phyloP scores from a whole-genome alignment of 371 early-diverging fungal genomes.

The Batkoa obscura region DNA sequence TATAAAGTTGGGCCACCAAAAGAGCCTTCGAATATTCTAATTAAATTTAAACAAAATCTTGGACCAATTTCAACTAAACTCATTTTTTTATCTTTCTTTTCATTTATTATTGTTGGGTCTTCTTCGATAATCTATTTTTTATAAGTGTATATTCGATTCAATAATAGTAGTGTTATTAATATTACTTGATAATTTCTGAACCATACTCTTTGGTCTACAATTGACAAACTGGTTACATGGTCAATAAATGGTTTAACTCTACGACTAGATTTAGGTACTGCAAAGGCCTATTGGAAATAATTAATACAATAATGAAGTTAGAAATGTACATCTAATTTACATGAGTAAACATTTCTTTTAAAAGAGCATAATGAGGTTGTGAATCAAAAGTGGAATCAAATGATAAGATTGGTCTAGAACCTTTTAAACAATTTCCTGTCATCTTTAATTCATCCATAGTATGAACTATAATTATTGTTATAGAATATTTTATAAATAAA shows the following conservation, averaged over 20 bases:
- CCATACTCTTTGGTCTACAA: slow-evolving; percentile 82
- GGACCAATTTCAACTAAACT: slow-evolving; percentile 94
- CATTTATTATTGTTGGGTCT: slow-evolving; percentile 13
- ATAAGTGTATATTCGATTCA: no score
- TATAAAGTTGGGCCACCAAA: slow-evolving; percentile 83
- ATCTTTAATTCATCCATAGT: slow-evolving; percentile 95
- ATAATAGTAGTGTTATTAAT: background rate
- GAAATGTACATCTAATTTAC: no score
- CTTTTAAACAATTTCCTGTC: slow-evolving; percentile 95
- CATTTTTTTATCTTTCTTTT: slow-evolving; percentile 17
- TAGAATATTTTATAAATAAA: background rate
- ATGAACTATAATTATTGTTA: slow-evolving; percentile 50
- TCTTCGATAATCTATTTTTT: slow-evolving; percentile 24
- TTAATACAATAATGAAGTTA: background rate
- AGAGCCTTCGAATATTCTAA: slow-evolving; percentile 84
- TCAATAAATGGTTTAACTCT: slow-evolving; percentile 92
- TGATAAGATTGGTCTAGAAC: slow-evolving; percentile 82
- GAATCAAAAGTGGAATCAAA: slow-evolving; percentile 83
- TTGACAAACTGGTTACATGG: slow-evolving; percentile 77
- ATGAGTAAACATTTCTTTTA: slow-evolving; percentile 80
- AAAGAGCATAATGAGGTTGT: slow-evolving; percentile 54
- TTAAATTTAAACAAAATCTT: slow-evolving; percentile 78
- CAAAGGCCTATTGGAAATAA: slow-evolving; percentile 39
- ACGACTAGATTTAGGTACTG: slow-evolving; percentile 69
- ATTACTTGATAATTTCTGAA: slow-evolving; percentile 85